A percentile compares a stretch with the other conserved stretches of the same genome.
phyloP scores from a whole-genome alignment of 192 early-diverging fungal genomes.

The Coemansia sp. region DNA sequence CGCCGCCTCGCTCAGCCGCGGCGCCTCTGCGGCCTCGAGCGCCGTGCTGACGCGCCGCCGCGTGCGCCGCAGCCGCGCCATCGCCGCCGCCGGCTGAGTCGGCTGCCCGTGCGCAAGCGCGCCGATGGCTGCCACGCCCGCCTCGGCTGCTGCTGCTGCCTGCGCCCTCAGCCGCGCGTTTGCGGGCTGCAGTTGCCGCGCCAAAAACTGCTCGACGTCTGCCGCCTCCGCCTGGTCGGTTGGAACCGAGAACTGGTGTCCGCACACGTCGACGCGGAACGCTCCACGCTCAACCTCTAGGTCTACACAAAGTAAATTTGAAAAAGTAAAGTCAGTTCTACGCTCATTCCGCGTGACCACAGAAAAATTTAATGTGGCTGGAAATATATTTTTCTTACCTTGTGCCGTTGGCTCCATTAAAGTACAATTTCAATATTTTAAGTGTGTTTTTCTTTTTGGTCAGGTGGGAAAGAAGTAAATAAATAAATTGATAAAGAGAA shows the following conservation, averaged over 20 bases:
- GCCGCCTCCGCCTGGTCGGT: conserved; percentile 22
- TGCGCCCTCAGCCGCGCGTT: conserved; percentile 9
- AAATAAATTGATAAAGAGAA: background rate
- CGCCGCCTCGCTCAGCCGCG: background rate
- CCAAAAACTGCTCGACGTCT: conserved; percentile 23
- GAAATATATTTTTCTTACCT: background rate
- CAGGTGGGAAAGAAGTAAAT: background rate
- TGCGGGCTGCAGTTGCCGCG: conserved; percentile 22
- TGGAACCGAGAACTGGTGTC: conserved; percentile 46
- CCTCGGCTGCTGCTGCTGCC: conserved; percentile 19
- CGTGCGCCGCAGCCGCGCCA: conserved; percentile 1
- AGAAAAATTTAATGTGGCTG: background rate
- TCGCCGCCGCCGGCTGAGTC: background rate
- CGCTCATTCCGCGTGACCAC: background rate
- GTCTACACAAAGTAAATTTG: background rate
- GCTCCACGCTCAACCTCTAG: conserved; percentile 26
- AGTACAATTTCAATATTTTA: background rate
- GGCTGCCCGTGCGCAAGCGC: conserved; percentile 1
- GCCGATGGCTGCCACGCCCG: conserved; percentile 22
- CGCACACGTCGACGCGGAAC: conserved; percentile 54
- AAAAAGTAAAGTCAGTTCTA: background rate
- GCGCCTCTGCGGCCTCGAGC: background rate
- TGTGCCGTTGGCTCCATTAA: conserved; percentile 4
- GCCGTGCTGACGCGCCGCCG: background rate
- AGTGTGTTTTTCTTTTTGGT: background rate